Evolutionary conservation across 176 grass and related monocot species (phyloP).

Genomic region (Oryza rufipogon): DNA sequence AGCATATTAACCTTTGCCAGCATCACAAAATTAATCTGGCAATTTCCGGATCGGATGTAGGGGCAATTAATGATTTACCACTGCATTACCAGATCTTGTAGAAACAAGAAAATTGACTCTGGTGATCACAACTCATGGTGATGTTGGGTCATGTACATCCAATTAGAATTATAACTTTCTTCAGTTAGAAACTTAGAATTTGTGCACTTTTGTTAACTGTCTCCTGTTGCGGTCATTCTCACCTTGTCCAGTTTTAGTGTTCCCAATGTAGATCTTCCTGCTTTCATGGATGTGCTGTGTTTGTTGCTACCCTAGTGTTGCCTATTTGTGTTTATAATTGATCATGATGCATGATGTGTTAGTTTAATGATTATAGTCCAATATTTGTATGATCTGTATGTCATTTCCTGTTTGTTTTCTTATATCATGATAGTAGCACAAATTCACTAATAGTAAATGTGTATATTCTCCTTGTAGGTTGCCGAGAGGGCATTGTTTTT

Average conservation of each 20-base stretch:
- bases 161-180: neutral
- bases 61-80: neutral
- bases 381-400: conserved; percentile 1
- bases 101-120: neutral
- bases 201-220: neutral
- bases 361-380: neutral
- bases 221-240: neutral
- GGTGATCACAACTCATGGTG: neutral
- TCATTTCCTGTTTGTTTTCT: neutral
- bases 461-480: conserved; percentile 41
- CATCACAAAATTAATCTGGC: conserved; percentile 3
- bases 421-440: neutral
- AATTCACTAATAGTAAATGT: conserved; percentile 1
- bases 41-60: neutral
- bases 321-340: neutral
- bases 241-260: neutral
- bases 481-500: conserved; percentile 53
- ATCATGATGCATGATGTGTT: neutral
- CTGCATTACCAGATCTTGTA: neutral
- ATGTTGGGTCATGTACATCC: neutral
- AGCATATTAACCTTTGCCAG: neutral
- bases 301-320: neutral
- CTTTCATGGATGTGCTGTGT: conserved; percentile 1
- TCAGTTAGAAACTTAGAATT: neutral
- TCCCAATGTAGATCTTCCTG: neutral